Base-by-base conservation (phyloP, 768 basidiomycete species). In the Macrolepiota dolichaula region DNA sequence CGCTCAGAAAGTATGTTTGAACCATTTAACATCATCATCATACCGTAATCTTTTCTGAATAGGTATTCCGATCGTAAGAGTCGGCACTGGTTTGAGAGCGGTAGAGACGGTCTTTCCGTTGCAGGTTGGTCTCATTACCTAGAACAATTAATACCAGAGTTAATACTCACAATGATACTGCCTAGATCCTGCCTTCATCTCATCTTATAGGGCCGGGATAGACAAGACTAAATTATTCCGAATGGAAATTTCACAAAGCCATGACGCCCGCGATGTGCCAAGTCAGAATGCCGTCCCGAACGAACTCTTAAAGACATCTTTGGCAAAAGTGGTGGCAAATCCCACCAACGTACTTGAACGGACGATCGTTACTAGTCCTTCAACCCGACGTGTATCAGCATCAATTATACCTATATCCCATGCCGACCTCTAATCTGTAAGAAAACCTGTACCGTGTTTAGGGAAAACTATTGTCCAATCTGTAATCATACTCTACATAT, bases 71-170 rank as follows among this genome's bases (percentile, higher is more conserved):
- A 89, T 62, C 76, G 80, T 63, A 77, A 77, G 36, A 67, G 73
- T 44, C 79, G 80, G 27, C 86, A 88, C 59, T 89, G 88, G 88
- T 87, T 88, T 65, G 77, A 83, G 59, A 77, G 79, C 9, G 85
- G 81, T 62, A 74, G 72, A 44, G 81, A 83, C 50, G 83, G 85
- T 9, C 71, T 81, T 40, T 88, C 86, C 2, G 79, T 83, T 52
- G 77, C 82, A 50, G 81, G 85, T 84, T 66, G 59, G 68, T 67
- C 46, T 15, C 38, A 3, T 11, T 38, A 9, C 2, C 27, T 3
- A 12, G 4, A 27, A 13, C 13, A 13, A 9, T 27, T 12, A 9
- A 12, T 12, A 24, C 15, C 47, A 13, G 47, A 49, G 12, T 22
- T 49, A 24, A 49, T 24, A 2, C 29, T 32, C 3, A 32, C 29